Evolutionary conservation across 164 flowering plant species (phyloP), one percentile per base, ranked within the genome.

Genomic region (Piper betle): DNA sequence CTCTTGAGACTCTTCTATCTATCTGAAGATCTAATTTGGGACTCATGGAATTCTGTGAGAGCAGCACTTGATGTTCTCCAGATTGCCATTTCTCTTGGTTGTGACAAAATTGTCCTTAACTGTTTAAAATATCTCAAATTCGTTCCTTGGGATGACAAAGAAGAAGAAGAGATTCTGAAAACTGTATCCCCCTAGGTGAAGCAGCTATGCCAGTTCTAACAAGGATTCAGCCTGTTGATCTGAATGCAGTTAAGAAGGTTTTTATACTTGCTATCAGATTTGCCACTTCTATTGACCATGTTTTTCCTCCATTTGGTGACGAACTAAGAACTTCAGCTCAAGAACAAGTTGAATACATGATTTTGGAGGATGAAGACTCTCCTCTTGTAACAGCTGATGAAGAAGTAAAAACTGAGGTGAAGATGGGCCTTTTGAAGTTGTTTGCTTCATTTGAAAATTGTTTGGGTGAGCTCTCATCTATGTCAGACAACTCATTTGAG

Each of bases 321-420:
- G 88, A 87, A 58, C 78, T 89, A 5, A 82, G 78, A 75, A 73
- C 67, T 38, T 87, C 93, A 58, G 98, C 98, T 52, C 96, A 81
- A 69, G 96, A 92, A 64, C 97, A 89, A 72, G 78, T 89, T 37
- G 97, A 87, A 43, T 92, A 73, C 85, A 92, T 92, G 98, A 77
- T 92, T 50, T 82, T 74, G 13, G 94, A 82, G 68, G 96, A 89
- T 68, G 85, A 78, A 39, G 88, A 84, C 25, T 72, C 72, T 7
- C 79, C 84, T 43, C 58, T 81, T 60, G 70, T 92, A 39, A 74
- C 69, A 18, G 71, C 81, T 10, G 90, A 87, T 60, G 80, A 80
- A 19, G 90, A 89, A 55, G 87, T 92, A 6, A 82, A 76, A 74
- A 76, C 78, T 9, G 94, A 77, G 71, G 74, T 83, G 1, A 77